phyloP scores from a whole-genome alignment of 352 stramenopile species.

The Globisporangium uncinulatum region DNA sequence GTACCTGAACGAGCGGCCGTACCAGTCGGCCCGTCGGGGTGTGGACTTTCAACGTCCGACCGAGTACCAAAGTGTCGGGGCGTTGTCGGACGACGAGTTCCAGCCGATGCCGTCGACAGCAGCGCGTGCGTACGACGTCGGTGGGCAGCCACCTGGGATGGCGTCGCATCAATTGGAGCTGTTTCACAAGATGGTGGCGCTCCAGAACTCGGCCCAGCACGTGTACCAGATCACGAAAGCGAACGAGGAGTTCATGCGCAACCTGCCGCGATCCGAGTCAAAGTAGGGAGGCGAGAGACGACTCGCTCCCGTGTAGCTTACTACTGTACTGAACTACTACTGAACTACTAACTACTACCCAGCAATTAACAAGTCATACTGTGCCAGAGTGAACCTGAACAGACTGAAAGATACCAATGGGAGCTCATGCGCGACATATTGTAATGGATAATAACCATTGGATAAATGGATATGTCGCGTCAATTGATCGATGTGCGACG shows the following conservation, averaged over 20 bases:
- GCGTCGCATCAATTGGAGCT: constrained; percentile 9
- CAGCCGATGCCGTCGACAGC: not conserved
- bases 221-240: constrained; percentile 12
- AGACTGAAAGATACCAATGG: too few species aligned
- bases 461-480: too few species aligned
- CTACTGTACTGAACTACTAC: too few species aligned
- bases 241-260: constrained; percentile 15
- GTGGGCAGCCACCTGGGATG: constrained; percentile 7
- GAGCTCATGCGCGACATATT: too few species aligned
- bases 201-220: constrained; percentile 14
- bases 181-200: constrained; percentile 12
- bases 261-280: not conserved
- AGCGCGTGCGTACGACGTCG: too few species aligned
- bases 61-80: not conserved
- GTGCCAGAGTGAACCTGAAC: too few species aligned
- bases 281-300: not conserved
- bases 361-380: too few species aligned
- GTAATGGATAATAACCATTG: too few species aligned
- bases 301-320: too few species aligned
- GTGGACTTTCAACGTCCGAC: not conserved
- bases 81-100: constrained; percentile 1
- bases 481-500: not conserved
- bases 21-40: not conserved
- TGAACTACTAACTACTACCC: too few species aligned
- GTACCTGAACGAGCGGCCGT: not conserved